These are phyloP conservation scores for Kodamaea sagamina DNA, from an alignment of 805 yeast species.

Conservation along the genomic window DNA sequence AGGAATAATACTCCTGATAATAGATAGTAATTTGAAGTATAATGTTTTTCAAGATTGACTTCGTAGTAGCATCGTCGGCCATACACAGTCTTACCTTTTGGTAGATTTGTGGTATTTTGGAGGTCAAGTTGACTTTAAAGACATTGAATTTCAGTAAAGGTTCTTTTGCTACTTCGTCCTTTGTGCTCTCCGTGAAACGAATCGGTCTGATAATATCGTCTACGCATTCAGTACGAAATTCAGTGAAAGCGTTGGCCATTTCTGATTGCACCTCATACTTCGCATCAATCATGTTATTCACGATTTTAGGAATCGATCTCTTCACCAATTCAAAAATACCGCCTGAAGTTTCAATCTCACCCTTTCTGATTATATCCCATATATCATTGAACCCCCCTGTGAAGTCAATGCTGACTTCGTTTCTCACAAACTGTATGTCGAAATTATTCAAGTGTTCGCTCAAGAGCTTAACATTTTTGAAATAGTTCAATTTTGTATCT, in stretches of 20 bases:
- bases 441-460: slow-evolving; percentile 69
- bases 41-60: slow-evolving; percentile 10
- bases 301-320: slow-evolving; percentile 76
- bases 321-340: slow-evolving; percentile 53
- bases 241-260: slow-evolving; percentile 68
- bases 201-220: slow-evolving; percentile 50
- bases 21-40: slow-evolving; percentile 6
- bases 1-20: slow-evolving; percentile 11
- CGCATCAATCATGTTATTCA: slow-evolving; percentile 80
- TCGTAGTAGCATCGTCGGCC: slow-evolving; percentile 8
- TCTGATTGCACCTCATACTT: slow-evolving; percentile 69
- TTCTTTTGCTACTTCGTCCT: slow-evolving; percentile 15
- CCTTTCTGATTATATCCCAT: slow-evolving; percentile 38
- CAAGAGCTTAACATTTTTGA: slow-evolving; percentile 71
- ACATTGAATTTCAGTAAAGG: slow-evolving; percentile 35
- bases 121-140: slow-evolving; percentile 52
- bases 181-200: slow-evolving; percentile 13
- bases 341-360: slow-evolving; percentile 33
- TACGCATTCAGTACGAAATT: slow-evolving; percentile 56
- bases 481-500: slow-evolving; percentile 65
- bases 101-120: slow-evolving; percentile 58
- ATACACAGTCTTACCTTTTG: slow-evolving; percentile 16
- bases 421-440: slow-evolving; percentile 74
- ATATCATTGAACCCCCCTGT: slow-evolving; percentile 62
- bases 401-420: slow-evolving; percentile 78